Percentiles rank a stretch among this genome's conserved stretches.
Evolutionary conservation across 2,329 filamentous ascomycete species (phyloP).

Genomic region (Sporothrix variecibatus): DNA sequence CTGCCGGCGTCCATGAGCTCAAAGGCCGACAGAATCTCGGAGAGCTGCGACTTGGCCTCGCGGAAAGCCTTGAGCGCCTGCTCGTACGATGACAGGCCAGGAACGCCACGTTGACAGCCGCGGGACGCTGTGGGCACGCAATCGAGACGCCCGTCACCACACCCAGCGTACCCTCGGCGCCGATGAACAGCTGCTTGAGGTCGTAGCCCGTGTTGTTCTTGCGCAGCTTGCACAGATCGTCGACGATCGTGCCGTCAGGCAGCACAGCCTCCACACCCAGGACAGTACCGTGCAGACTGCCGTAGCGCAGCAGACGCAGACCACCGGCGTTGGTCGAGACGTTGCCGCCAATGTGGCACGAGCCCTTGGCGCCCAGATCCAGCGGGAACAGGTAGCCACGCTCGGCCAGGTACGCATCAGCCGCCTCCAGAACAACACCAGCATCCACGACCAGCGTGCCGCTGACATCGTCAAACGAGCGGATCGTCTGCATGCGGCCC

Average conservation of each 20-base stretch:
- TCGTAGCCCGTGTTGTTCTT: conserved; percentile 99
- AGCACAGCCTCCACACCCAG: conserved; percentile 91
- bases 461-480: conserved; percentile 89
- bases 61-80: conserved; percentile 83
- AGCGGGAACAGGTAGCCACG: conserved; percentile 88
- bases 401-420: conserved; percentile 82
- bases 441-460: conserved; percentile 89
- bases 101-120: conserved; percentile 91
- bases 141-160: conserved; percentile 91
- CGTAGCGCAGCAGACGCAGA: conserved; percentile 84
- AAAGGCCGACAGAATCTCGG: conserved; percentile 95
- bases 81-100: conserved; percentile 87
- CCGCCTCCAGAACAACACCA: conserved; percentile 85
- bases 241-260: conserved; percentile 86
- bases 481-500: conserved; percentile 85
- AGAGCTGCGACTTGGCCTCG: conserved; percentile 85
- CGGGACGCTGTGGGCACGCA: conserved; percentile 81
- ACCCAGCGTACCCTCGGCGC: conserved; percentile 90
- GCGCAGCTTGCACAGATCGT: conserved; percentile 82
- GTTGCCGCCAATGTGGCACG: conserved; percentile 94
- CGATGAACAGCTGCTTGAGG: conserved; percentile 94
- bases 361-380: conserved; percentile 96
- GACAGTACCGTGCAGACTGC: conserved; percentile 89
- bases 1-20: conserved; percentile 91
- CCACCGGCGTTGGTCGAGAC: conserved; percentile 95